Conservation (phyloP, 495 filamentous ascomycete genomes). For the Penicillium paxilli region DNA sequence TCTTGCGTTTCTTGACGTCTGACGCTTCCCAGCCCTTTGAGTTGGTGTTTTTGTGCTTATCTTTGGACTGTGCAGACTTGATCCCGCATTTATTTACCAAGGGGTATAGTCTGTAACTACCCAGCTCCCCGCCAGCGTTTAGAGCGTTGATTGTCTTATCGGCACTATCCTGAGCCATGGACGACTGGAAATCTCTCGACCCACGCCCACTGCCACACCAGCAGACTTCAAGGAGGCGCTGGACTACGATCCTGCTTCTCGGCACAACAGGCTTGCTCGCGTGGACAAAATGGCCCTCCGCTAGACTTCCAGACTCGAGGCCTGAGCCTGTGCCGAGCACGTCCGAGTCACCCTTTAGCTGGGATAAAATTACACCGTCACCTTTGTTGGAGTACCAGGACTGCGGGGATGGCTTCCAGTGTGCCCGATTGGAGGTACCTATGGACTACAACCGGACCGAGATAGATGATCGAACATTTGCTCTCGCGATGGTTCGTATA, state of each 20-base stretch:
- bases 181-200: slow-evolving; percentile 7
- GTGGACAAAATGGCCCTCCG: not conserved
- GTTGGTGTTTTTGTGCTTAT: no score
- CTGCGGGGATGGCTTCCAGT: slow-evolving; percentile 48
- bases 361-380: slow-evolving; percentile 34
- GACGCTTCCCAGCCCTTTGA: no score
- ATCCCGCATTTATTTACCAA: not conserved
- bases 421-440: slow-evolving; percentile 57
- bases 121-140: not conserved
- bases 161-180: slow-evolving; percentile 10
- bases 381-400: slow-evolving; percentile 33
- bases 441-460: slow-evolving; percentile 54
- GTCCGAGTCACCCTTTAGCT: slow-evolving; percentile 17
- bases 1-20: no score
- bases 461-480: slow-evolving; percentile 36
- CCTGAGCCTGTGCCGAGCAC: not conserved
- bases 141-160: not conserved
- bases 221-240: not conserved
- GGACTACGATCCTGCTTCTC: not conserved
- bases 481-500: slow-evolving; percentile 51
- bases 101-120: not conserved
- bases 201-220: not conserved
- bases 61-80: not conserved
- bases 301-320: not conserved
- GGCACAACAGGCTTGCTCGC: not conserved